These are phyloP conservation scores for Ceratocystis cacaofunesta DNA, from an alignment of 2,329 filamentous ascomycete species.

Conservation along the genomic window DNA sequence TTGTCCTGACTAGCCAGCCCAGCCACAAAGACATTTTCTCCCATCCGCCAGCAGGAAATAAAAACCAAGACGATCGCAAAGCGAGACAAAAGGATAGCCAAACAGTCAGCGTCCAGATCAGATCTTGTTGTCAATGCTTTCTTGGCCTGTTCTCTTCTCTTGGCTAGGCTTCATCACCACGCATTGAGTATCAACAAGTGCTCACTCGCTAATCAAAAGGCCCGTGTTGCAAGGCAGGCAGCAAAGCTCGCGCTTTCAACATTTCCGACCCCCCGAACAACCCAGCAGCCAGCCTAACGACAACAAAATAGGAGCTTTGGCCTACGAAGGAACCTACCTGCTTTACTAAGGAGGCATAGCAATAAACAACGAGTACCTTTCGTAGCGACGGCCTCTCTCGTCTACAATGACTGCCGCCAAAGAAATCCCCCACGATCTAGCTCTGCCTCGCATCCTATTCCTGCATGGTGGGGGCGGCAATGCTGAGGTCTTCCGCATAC, in stretches of 20 bases:
- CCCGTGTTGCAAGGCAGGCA: background rate
- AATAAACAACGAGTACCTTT: no score
- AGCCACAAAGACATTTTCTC: background rate
- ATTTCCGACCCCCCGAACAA: background rate
- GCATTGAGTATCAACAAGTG: background rate
- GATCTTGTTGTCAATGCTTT: background rate
- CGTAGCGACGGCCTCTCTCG: background rate
- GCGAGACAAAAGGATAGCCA: background rate
- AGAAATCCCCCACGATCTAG: slow-evolving; percentile 10
- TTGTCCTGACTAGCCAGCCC: background rate
- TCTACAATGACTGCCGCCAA: slow-evolving; percentile 5
- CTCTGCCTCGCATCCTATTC: slow-evolving; percentile 55
- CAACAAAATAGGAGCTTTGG: background rate
- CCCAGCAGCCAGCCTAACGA: background rate
- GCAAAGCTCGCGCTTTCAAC: background rate
- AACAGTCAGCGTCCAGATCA: background rate
- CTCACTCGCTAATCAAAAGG: background rate
- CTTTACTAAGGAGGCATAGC: no score
- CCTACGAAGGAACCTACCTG: no score
- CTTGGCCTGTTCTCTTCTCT: background rate
- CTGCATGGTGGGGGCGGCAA: slow-evolving; percentile 70
- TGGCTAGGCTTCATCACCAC: background rate
- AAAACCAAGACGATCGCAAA: background rate
- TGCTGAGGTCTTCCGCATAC: slow-evolving; percentile 50
- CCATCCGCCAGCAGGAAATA: background rate